Percentiles rank a stretch among this genome's conserved stretches.
These are phyloP conservation scores for Hippophae gyantsensis DNA, from an alignment of 306 rosid species.

Conservation along the genomic window DNA sequence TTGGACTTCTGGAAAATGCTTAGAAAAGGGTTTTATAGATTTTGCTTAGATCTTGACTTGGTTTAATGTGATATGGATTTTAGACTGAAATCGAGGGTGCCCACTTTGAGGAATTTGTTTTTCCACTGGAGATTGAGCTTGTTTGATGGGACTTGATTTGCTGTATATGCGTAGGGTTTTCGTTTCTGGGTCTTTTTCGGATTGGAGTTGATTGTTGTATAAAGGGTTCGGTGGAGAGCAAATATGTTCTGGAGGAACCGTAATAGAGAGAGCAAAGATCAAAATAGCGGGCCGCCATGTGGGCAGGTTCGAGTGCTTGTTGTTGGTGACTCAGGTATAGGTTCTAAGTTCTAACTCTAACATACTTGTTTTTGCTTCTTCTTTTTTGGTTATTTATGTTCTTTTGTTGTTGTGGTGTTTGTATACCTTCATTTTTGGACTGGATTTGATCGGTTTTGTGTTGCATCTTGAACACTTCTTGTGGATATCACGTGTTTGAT, in stretches of 20 bases:
- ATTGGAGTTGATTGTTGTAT: slow-evolving; percentile 17
- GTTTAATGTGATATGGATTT: slow-evolving; percentile 37
- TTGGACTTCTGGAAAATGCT: slow-evolving; percentile 15
- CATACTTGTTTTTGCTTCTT: neutral
- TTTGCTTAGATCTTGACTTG: slow-evolving; percentile 32
- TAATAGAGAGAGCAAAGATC: slow-evolving; percentile 65
- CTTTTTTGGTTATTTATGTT: slow-evolving; percentile 17
- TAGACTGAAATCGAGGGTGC: slow-evolving; percentile 18
- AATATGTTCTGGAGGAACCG: slow-evolving; percentile 95
- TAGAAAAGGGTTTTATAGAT: slow-evolving; percentile 15
- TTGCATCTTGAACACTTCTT: too few relatives aligned
- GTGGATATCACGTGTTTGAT: too few relatives aligned
- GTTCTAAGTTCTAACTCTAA: slow-evolving; percentile 6
- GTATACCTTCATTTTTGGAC: too few relatives aligned
- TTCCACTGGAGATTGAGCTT: slow-evolving; percentile 27
- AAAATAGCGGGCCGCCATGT: slow-evolving; percentile 56
- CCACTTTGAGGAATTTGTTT: slow-evolving; percentile 24
- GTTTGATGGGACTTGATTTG: slow-evolving; percentile 49
- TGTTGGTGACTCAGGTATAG: slow-evolving; percentile 91
- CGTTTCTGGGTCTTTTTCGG: slow-evolving; percentile 12
- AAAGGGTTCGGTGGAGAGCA: slow-evolving; percentile 19
- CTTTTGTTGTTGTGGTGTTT: too few relatives aligned
- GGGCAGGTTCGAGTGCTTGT: slow-evolving; percentile 98
- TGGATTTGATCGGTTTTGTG: too few relatives aligned
- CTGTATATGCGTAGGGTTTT: slow-evolving; percentile 8